phyloP scores from a whole-genome alignment of 306 rosid species.

The Abrus pulchellus region DNA sequence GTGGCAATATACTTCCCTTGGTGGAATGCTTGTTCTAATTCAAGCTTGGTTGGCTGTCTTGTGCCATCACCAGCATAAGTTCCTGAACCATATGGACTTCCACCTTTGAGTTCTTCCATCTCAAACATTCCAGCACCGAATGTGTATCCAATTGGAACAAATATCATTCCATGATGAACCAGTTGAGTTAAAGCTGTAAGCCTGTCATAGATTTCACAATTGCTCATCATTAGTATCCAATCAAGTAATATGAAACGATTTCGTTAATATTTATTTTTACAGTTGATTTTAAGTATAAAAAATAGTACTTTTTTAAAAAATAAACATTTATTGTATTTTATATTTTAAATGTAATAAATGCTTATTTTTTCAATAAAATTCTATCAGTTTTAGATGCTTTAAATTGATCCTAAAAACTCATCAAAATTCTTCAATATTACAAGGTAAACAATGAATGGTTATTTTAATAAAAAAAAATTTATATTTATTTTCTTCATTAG shows the following conservation, averaged over 20 bases:
- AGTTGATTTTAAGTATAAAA: too few relatives aligned
- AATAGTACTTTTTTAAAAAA: too few relatives aligned
- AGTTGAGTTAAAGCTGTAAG: slow-evolving; percentile 87
- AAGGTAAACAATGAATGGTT: too few relatives aligned
- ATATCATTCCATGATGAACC: slow-evolving; percentile 85
- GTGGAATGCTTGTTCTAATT: slow-evolving; percentile 81
- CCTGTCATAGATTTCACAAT: slow-evolving; percentile 43
- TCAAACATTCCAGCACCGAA: slow-evolving; percentile 90
- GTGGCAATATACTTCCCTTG: slow-evolving; percentile 79
- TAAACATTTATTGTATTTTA: too few relatives aligned
- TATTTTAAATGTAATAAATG: too few relatives aligned
- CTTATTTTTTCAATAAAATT: too few relatives aligned
- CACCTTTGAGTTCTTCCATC: slow-evolving; percentile 79
- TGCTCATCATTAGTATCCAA: neutral
- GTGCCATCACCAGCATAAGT: slow-evolving; percentile 82
- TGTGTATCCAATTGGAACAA: slow-evolving; percentile 86
- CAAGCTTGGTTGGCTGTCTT: slow-evolving; percentile 77
- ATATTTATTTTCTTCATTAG: neutral
- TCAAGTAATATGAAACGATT: neutral
- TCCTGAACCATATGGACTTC: slow-evolving; percentile 92
- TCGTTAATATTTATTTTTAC: too few relatives aligned
- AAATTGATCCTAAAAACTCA: too few relatives aligned
- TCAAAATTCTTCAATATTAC: too few relatives aligned
- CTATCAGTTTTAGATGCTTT: too few relatives aligned
- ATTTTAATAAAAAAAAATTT: neutral